These are phyloP conservation scores for Solanum okadae DNA, from an alignment of 257 asterid species.

Conservation along the genomic window DNA sequence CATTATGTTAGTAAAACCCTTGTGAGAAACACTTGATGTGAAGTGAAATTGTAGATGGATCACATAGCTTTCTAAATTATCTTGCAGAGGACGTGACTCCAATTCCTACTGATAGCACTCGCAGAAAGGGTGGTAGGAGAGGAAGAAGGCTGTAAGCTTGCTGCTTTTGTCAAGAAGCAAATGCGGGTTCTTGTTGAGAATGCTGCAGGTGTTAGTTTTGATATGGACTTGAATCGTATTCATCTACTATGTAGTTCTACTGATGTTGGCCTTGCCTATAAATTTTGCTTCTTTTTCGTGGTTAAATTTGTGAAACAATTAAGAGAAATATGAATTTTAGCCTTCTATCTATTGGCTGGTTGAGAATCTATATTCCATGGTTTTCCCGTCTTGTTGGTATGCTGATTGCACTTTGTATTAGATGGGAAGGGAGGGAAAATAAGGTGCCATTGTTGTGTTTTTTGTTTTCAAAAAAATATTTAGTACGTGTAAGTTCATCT, in stretches of 20 bases:
- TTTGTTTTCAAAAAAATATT: background rate
- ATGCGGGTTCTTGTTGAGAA: background rate
- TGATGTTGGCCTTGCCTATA: background rate
- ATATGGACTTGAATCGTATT: background rate
- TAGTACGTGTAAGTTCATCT: background rate
- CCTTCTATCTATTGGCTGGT: background rate
- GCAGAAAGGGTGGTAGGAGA: constrained; percentile 2
- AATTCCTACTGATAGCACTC: background rate
- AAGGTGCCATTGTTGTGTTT: background rate
- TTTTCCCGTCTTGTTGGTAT: background rate
- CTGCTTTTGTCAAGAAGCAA: background rate
- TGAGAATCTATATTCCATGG: background rate
- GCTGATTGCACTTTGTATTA: background rate
- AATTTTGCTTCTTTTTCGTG: background rate
- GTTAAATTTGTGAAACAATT: background rate
- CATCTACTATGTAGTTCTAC: background rate
- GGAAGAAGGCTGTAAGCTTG: background rate
- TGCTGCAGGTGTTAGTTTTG: background rate
- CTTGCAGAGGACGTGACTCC: constrained; percentile 1
- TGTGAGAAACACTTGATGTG: background rate
- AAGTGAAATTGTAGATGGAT: background rate
- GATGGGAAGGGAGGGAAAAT: background rate
- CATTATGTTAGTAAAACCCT: background rate
- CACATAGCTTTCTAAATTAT: background rate
- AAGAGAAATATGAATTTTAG: background rate